These are phyloP conservation scores for Scheffersomyces illinoinensis DNA, from an alignment of 1,139 yeast species.

Conservation along the genomic window DNA sequence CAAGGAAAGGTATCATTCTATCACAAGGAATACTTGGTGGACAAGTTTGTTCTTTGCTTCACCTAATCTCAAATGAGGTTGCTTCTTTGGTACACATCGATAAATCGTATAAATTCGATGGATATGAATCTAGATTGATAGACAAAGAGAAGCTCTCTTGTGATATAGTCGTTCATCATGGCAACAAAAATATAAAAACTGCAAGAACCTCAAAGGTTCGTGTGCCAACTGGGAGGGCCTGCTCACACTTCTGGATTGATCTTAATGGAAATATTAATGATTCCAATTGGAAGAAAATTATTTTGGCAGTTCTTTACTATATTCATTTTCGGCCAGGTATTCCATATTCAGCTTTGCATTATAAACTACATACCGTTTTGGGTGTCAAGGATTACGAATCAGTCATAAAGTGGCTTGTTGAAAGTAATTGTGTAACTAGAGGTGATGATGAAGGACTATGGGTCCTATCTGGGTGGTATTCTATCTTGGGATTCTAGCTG, in stretches of 20 bases:
- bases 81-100: constrained; percentile 54
- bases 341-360: constrained; percentile 30
- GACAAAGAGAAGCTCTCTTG: constrained; percentile 64
- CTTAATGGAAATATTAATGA: constrained; percentile 59
- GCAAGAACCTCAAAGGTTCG: constrained; percentile 17
- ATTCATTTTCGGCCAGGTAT: constrained; percentile 73
- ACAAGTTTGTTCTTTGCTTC: constrained; percentile 55
- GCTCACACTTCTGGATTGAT: constrained; percentile 74
- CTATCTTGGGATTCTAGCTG: constrained; percentile 26
- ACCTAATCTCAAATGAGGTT: constrained; percentile 37
- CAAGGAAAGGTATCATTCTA: constrained; percentile 53
- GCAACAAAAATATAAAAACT: background rate
- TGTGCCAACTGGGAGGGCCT: constrained; percentile 62
- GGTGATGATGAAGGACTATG: constrained; percentile 51
- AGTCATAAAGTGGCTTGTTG: constrained; percentile 59
- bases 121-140: constrained; percentile 63
- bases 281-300: constrained; percentile 58
- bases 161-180: constrained; percentile 47
- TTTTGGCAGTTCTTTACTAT: constrained; percentile 48
- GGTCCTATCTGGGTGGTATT: constrained; percentile 57
- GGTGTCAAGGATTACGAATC: constrained; percentile 50
- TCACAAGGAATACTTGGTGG: constrained; percentile 62
- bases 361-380: constrained; percentile 40
- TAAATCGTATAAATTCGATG: constrained; percentile 46
- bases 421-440: constrained; percentile 37